Base-by-base conservation (phyloP, 1,284 basidiomycete species). In the Ceraceosorus bombacis region DNA sequence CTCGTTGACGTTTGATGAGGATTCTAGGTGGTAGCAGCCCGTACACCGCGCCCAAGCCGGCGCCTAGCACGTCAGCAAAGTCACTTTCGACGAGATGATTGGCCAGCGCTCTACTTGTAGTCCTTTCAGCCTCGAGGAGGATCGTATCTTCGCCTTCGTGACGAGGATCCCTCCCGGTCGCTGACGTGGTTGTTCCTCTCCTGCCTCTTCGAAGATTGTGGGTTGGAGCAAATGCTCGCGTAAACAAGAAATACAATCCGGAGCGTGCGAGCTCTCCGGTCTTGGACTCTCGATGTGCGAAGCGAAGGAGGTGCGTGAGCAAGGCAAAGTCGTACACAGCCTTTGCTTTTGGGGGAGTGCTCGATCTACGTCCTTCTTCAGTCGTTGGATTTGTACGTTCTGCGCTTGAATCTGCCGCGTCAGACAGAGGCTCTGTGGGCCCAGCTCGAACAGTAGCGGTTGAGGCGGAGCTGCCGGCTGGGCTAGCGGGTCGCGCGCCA, bases 251-350 rank as follows among this genome's bases (percentile, higher is more conserved):
- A 12, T 94, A 80, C 41, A 97, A 80, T 6, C 93, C 94, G 4
- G 90, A 90, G 8, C 94, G 85, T 4, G 94, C 91, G 72, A 90
- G 89, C 76, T 96, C 92, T 12, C 94, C 94, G 38, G 90, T 91
- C 40, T 88, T 84, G 38, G 91, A 91, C 80, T 97, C 93, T 56
- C 92, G 85, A 75, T 97, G 94, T 17, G 92, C 88, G 73, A 93
- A 97, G 3, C 92, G 89, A 15, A 97, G 84, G 41, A 98, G 85
- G 74, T 95, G 95, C 67, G 93, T 90, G 82, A 97, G 96, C 41
- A 74, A 65, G 2, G 72, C 70, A 49, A 74, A 74, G 9, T 67
- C 62, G 49, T 61, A 61, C 5, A 49, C 43, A 10, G 4, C 15
- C 10, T 15, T 10, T 46, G 43, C 43, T 1, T 10, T 10, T 15